These are phyloP conservation scores for Phaseolus lunatus DNA, from an alignment of 306 rosid species.

Conservation along the genomic window DNA sequence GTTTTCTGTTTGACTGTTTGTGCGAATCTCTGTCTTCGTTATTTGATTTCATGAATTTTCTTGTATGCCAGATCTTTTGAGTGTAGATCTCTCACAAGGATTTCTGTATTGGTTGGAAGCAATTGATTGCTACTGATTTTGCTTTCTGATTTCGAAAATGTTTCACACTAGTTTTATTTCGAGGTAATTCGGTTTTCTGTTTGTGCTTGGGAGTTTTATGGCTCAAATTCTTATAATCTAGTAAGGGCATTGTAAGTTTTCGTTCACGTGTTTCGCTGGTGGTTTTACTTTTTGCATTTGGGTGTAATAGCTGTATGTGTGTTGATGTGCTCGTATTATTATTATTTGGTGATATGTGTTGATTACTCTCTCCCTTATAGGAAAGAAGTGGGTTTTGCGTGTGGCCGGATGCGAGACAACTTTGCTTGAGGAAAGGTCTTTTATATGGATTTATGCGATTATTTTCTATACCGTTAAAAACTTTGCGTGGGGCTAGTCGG, in stretches of 20 bases:
- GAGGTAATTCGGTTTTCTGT: not conserved
- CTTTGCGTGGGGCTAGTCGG: slow-evolving; percentile 90
- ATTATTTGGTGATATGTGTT: slow-evolving; percentile 35
- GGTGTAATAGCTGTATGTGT: not conserved
- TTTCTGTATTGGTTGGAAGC: not conserved
- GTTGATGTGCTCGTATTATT: not conserved
- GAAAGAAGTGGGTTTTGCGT: slow-evolving; percentile 68
- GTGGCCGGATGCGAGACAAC: slow-evolving; percentile 86
- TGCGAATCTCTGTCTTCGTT: not conserved
- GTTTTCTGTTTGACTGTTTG: not conserved
- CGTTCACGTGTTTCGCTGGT: not conserved
- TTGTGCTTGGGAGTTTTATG: not conserved
- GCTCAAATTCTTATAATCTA: not conserved
- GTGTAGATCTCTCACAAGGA: slow-evolving; percentile 21
- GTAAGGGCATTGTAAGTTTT: slow-evolving; percentile 27
- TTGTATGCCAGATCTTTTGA: slow-evolving; percentile 1
- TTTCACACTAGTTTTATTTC: not conserved
- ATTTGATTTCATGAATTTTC: slow-evolving; percentile 27
- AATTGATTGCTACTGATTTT: slow-evolving; percentile 20
- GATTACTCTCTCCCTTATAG: slow-evolving; percentile 49
- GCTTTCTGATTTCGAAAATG: slow-evolving; percentile 27
- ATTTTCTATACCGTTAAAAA: slow-evolving; percentile 79
- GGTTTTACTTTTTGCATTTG: not conserved
- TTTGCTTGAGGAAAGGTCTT: slow-evolving; percentile 75
- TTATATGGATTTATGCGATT: slow-evolving; percentile 81